A percentile compares a stretch with the other conserved stretches of the same genome.
phyloP scores from a whole-genome alignment of 352 stramenopile species.

The Pythium phragmitis region DNA sequence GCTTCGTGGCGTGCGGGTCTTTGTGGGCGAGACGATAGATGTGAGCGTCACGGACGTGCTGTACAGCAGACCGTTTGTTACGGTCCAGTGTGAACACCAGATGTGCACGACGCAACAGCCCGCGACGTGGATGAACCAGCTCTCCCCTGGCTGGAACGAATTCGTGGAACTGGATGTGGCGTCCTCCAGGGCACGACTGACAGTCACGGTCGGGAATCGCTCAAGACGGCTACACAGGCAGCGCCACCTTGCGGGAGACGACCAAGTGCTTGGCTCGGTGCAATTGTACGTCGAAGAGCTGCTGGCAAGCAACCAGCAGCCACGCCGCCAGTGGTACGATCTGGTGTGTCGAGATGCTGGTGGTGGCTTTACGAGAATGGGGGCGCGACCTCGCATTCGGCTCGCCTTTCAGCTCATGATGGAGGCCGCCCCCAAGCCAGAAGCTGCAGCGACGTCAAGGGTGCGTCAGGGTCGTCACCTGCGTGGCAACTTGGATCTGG shows the following conservation, averaged over 20 bases:
- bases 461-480: slow-evolving; percentile 8
- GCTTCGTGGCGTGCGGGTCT: slow-evolving; percentile 41
- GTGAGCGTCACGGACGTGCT: slow-evolving; percentile 43
- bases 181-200: slow-evolving; percentile 38
- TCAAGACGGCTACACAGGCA: slow-evolving; percentile 10
- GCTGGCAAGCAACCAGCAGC: slow-evolving; percentile 13
- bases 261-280: slow-evolving; percentile 38
- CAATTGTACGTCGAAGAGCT: slow-evolving; percentile 44
- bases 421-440: slow-evolving; percentile 5
- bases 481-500: slow-evolving; percentile 46
- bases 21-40: slow-evolving; percentile 42
- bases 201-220: slow-evolving; percentile 47
- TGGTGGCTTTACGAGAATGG: background rate
- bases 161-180: slow-evolving; percentile 49
- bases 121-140: slow-evolving; percentile 51
- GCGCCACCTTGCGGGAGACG: slow-evolving; percentile 16
- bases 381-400: slow-evolving; percentile 20
- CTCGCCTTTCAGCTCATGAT: slow-evolving; percentile 35
- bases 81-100: slow-evolving; percentile 44
- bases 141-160: slow-evolving; percentile 64
- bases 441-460: background rate
- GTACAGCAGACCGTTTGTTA: slow-evolving; percentile 46
- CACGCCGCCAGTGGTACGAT: slow-evolving; percentile 19
- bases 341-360: slow-evolving; percentile 9
- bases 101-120: slow-evolving; percentile 27